Evolutionary conservation across 2,329 filamentous ascomycete species (phyloP), one percentile per base, ranked within the genome.

Genomic region (Aspergillus sp.): DNA sequence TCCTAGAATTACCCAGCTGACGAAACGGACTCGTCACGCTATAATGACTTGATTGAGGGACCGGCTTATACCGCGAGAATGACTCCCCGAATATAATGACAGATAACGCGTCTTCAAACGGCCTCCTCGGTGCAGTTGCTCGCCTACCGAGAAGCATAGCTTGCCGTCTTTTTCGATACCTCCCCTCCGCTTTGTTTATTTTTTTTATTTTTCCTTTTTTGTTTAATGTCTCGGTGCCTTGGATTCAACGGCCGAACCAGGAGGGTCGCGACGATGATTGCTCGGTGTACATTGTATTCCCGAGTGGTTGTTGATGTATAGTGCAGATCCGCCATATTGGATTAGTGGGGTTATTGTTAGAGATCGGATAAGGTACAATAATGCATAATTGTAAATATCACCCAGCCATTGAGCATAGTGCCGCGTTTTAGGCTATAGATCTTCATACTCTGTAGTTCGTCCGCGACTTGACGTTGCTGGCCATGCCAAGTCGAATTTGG

Each of bases 311-410:
- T 31, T 39, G 19, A 55, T 58, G 59, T 55, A 60, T 35, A 55
- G 49, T 46, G 33, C 35, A 40, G 31, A 51, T 49, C 27, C 43
- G 39, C 37, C 48, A 37, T 60, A 45, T 48, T 45, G 47, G 41
- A 24, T 43, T 55, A 24, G 54, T 39, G 57, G 23, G 51, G 21
- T 48, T 53, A 57, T 57, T 48, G 49, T 54, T 60, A 60, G 41
- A 63, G 50, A 52, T 57, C 57, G 21, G 19, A n/a, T 35, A 48
- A 35, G 31, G 27, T 35, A 27, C 35, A 56, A 33, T 65, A 68
- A 68, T 67, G 61, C 46, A 64, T 66, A 66, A 68, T 69, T 58
- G 64, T 59, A 65, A 65, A 62, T 62, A 53, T 58, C 35, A 52
- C 33, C 17, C 17, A 7, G 3, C 24, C 50, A 8, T 17, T 47